Conservation (phyloP, 164 flowering plant genomes). For the Stephania cephalantha region DNA sequence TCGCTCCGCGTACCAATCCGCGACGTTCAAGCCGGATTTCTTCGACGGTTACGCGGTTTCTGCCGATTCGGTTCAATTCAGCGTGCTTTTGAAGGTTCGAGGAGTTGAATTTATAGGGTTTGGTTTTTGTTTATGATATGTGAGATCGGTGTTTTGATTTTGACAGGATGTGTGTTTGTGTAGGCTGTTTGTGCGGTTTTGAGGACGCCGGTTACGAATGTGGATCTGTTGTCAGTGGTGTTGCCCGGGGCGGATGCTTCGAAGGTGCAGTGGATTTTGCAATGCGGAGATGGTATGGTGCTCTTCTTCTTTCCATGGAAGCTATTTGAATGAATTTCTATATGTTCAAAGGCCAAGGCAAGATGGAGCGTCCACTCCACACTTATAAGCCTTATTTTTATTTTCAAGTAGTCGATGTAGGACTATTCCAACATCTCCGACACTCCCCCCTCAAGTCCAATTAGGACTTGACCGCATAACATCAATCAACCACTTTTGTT, state of each 20-base stretch:
- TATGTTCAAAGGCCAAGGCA: too few species aligned
- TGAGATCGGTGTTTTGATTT: slow-evolving; percentile 5
- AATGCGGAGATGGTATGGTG: slow-evolving; percentile 54
- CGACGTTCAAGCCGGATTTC: slow-evolving; percentile 61
- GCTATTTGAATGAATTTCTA: neutral
- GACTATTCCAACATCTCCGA: too few species aligned
- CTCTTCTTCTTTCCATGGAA: neutral
- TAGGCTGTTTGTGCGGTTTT: slow-evolving; percentile 90
- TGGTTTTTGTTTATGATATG: neutral
- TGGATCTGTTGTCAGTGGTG: slow-evolving; percentile 53
- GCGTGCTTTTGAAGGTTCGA: slow-evolving; percentile 88
- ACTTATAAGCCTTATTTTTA: too few species aligned
- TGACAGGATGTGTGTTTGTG: slow-evolving; percentile 5
- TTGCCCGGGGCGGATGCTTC: slow-evolving; percentile 69
- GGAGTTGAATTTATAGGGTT: neutral
- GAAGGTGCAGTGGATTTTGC: slow-evolving; percentile 76
- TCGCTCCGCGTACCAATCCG: slow-evolving; percentile 71
- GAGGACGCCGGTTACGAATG: slow-evolving; percentile 68
- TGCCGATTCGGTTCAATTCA: slow-evolving; percentile 58
- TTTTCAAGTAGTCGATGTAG: too few species aligned
- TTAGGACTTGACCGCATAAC: too few species aligned
- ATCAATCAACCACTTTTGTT: too few species aligned
- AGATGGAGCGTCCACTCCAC: too few species aligned
- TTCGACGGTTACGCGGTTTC: slow-evolving; percentile 58
- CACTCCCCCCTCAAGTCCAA: too few species aligned